A percentile compares a stretch with the other conserved stretches of the same genome.
Conservation (phyloP, 139 green algal genomes). For the Auxenochlorella pyrenoidosa region DNA sequence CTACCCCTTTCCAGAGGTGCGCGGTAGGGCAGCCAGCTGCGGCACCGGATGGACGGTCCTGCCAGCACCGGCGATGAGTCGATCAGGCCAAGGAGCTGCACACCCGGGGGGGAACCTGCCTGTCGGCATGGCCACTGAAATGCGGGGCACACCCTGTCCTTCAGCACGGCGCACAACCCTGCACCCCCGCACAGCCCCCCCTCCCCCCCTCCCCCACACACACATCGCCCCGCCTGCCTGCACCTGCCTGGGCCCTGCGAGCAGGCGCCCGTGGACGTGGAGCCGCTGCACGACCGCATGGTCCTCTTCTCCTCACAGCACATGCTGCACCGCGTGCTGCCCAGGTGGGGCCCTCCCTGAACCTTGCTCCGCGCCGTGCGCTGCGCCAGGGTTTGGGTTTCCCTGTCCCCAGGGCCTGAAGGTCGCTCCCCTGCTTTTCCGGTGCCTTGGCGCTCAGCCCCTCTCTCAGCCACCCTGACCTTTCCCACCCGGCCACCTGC, state of each 20-base stretch:
- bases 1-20: conserved; percentile 69
- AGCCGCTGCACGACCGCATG: conserved; percentile 66
- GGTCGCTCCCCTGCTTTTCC: too few relatives aligned
- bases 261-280: conserved; percentile 59
- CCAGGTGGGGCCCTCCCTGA: not conserved
- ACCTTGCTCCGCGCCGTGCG: too few relatives aligned
- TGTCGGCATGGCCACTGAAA: too few relatives aligned
- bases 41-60: too few relatives aligned
- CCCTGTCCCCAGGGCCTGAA: too few relatives aligned
- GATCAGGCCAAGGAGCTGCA: too few relatives aligned
- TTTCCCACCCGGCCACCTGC: not conserved
- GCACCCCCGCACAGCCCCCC: not conserved
- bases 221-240: not conserved
- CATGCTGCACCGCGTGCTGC: conserved; percentile 77
- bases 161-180: too few relatives aligned
- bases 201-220: not conserved
- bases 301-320: conserved; percentile 76
- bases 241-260: not conserved
- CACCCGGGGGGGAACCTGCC: too few relatives aligned
- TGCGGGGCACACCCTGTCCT: too few relatives aligned
- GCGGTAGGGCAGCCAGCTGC: not conserved
- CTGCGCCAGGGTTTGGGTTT: too few relatives aligned
- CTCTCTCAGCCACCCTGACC: not conserved
- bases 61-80: too few relatives aligned
- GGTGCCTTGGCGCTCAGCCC: too few relatives aligned